Base-by-base conservation (phyloP, 306 rosid genomes). In the Fragaria iinumae region DNA sequence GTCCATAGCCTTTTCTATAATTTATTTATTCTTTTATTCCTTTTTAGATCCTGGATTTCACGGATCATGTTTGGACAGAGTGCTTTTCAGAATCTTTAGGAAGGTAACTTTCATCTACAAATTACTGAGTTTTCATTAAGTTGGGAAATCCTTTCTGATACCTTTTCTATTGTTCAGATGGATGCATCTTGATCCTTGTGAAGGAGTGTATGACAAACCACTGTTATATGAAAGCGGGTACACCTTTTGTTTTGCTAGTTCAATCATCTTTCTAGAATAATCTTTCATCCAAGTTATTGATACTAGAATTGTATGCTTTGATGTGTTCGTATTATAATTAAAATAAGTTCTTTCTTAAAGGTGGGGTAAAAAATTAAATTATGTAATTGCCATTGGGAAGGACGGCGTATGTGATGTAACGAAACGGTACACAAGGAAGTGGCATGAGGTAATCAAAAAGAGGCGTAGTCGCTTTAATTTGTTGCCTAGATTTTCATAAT, bases 131-230 rank as follows among this genome's bases (percentile, higher is more conserved):
- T 56, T 39, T 55, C 47, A 20, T 57, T 23, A 23, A 39, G 29
- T 56, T 8, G 16, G 39, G 60, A n/a, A 38, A 2, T 76, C 76
- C 71, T 66, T 85, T 59, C 73, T 84, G 78, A 76, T 74, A 77
- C 60, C 67, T 62, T 13, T 29, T 69, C 64, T 80, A 62, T 85
- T 84, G 76, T 82, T 55, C 87, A 95, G 98, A 86, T 95, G 97
- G 97, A 86, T 95, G 92, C 98, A 95, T 89, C 96, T 95, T 56
- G 98, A 95, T 78, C 96, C 97, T 18, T 92, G 98, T 80, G 98
- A 92, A 76, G 92, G 87, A 84, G 86, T 89, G 72, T 90, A 85
- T 82, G 97, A 95, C 83, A 87, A 70, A 75, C 98, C 98, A 57
- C 83, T 92, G 78, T 87, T 95, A 87, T 95, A 95, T 82, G 98